Base-by-base conservation (phyloP, 2,329 filamentous ascomycete genomes). In the Aspergillus niger region DNA sequence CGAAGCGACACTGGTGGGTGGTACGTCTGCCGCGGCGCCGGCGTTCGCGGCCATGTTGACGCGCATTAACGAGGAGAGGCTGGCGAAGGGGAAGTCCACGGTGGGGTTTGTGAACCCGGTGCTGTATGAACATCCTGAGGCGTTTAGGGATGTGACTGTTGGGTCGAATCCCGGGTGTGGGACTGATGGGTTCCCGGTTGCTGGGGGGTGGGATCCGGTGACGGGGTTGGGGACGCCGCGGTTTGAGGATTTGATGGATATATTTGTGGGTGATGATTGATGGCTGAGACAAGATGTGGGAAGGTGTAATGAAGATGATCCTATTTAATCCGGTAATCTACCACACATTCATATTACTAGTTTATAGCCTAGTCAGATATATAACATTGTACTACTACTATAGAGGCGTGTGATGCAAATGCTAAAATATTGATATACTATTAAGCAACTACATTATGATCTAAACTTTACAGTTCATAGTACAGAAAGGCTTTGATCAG, bases 61-160 rank as follows among this genome's bases (percentile, higher is more conserved):
- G 3, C 72, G 85, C 4, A 77, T 85, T 58, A 86, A 86, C 61
- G 84, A 85, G 58, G 80, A 78, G 57, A 73, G 83, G n/a, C 69
- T 85, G 50, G 73, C 80, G 2, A 72, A 70, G 2, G 82, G 82
- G 3, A 84, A 82, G 76, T 68, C 72, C 5, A 72, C 79, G 1
- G 70, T 86, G 8, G 85, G 85, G 0, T 87, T 82, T 75, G 71
- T 86, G 38, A 87, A 86, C 64, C 77, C 79, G 28, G 62, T 68
- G 13, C 57, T 74, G 3, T 74, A 75, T 50, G 63, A 64, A 8
- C 65, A 76, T 41, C 71, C 74, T 0, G 68, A 69, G 48, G 71
- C 64, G 0, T 74, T 76, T 49, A 66, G 69, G 50, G 74, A 76
- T 58, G 63, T 76, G 5, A 74, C 70, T 5, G 53, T 61, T 15